Percentiles rank a stretch among this genome's conserved stretches.
Evolutionary conservation across 2,329 filamentous ascomycete species (phyloP).

Genomic region (Knufia fluminis): DNA sequence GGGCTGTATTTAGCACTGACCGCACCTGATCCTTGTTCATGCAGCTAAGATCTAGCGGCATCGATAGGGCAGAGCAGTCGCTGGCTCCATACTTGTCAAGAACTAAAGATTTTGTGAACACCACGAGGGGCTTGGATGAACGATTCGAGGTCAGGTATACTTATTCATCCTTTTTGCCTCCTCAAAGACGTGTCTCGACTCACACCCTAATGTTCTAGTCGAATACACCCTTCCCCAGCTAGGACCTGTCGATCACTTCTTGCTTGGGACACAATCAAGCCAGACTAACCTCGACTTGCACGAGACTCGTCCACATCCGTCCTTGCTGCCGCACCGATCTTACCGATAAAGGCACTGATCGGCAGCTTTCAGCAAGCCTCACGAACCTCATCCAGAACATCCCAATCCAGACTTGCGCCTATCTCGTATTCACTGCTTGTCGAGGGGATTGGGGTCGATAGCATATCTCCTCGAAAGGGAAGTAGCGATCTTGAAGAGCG

Average conservation of each 20-base stretch:
- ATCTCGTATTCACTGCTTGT: slow-evolving; percentile 9
- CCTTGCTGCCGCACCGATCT: background rate
- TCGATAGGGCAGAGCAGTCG: slow-evolving; percentile 5
- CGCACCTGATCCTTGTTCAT: slow-evolving; percentile 3
- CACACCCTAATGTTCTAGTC: background rate
- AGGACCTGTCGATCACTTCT: slow-evolving; percentile 1
- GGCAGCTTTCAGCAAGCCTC: slow-evolving; percentile 21
- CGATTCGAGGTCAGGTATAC: slow-evolving; percentile 6
- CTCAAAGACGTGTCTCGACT: slow-evolving; percentile 3
- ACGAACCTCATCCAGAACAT: slow-evolving; percentile 7
- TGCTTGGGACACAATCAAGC: background rate
- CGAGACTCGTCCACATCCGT: background rate
- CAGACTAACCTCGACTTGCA: background rate
- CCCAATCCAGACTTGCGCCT: slow-evolving; percentile 12
- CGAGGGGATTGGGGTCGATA: slow-evolving; percentile 11
- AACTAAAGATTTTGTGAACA: slow-evolving; percentile 5
- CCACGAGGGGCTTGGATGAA: slow-evolving; percentile 2
- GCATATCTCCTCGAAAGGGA: slow-evolving; percentile 10
- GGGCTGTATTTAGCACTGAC: slow-evolving; percentile 9
- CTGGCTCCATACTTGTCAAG: slow-evolving; percentile 4
- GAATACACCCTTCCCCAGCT: background rate
- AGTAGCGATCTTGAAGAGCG: slow-evolving; percentile 2
- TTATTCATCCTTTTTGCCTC: slow-evolving; percentile 9
- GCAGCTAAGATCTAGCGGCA: slow-evolving; percentile 5
- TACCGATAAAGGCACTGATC: slow-evolving; percentile 17